Percentiles rank a stretch among this genome's conserved stretches.
phyloP scores from a whole-genome alignment of 2,329 filamentous ascomycete species.

The Phialemoniopsis sp. region DNA sequence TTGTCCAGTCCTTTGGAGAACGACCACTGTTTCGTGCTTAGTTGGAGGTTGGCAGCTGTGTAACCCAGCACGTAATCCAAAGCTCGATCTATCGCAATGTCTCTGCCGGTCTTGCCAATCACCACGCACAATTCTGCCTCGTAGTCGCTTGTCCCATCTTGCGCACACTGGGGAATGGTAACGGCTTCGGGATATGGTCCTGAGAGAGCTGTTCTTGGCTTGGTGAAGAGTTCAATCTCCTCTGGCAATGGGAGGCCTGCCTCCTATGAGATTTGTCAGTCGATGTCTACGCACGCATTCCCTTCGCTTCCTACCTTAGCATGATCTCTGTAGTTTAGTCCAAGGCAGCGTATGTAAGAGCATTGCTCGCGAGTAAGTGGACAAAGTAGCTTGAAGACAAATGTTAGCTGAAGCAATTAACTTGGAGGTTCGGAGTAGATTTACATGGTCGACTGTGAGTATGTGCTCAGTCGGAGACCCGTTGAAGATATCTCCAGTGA shows the following conservation, averaged over 20 bases:
- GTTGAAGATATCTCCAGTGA: too few relatives aligned
- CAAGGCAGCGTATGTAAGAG: conserved; percentile 40
- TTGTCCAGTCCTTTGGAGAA: conserved; percentile 47
- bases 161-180: conserved; percentile 23
- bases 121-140: conserved; percentile 32
- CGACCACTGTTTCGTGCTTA: conserved; percentile 31
- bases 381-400: too few relatives aligned
- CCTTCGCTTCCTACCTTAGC: too few relatives aligned
- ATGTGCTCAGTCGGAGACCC: too few relatives aligned
- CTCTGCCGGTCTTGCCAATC: conserved; percentile 26
- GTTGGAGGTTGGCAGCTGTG: conserved; percentile 33
- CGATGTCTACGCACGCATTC: too few relatives aligned
- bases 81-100: conserved; percentile 28
- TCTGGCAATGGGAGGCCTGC: conserved; percentile 28
- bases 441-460: too few relatives aligned
- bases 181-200: conserved; percentile 23
- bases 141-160: conserved; percentile 32
- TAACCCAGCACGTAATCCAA: conserved; percentile 33
- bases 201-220: conserved; percentile 27
- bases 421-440: too few relatives aligned
- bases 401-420: too few relatives aligned
- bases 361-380: too few relatives aligned
- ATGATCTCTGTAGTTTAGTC: conserved; percentile 39
- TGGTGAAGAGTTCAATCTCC: conserved; percentile 29
- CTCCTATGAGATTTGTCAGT: too few relatives aligned